These are phyloP conservation scores for Leccinellum rugosiceps DNA, from an alignment of 768 basidiomycete species.

Conservation along the genomic window DNA sequence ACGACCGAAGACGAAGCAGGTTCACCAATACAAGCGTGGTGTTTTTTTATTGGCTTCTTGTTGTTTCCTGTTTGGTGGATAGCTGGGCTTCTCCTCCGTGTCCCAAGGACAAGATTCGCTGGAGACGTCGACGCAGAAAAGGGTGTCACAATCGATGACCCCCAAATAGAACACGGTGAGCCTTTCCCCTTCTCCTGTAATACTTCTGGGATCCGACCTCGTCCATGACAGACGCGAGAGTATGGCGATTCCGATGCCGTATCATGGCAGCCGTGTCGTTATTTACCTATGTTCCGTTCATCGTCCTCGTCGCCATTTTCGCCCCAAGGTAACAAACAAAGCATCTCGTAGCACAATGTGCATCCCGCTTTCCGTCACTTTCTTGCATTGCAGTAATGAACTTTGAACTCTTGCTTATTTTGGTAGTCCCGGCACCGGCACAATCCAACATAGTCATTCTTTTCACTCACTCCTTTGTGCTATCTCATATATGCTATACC, in stretches of 20 bases:
- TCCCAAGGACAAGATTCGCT: slow-evolving; percentile 61
- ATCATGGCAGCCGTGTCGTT: slow-evolving; percentile 65
- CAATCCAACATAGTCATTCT: slow-evolving; percentile 11
- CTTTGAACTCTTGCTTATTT: slow-evolving; percentile 13
- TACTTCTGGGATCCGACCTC: slow-evolving; percentile 1
- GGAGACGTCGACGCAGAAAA: slow-evolving; percentile 60
- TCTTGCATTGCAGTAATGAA: slow-evolving; percentile 26
- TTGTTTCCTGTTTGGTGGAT: slow-evolving; percentile 64
- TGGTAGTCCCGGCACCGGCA: slow-evolving; percentile 8
- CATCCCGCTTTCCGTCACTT: slow-evolving; percentile 10
- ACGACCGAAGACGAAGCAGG: slow-evolving; percentile 50
- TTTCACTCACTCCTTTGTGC: slow-evolving; percentile 22
- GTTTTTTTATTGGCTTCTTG: slow-evolving; percentile 72
- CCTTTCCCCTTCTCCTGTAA: slow-evolving; percentile 4
- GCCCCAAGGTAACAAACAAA: slow-evolving; percentile 33
- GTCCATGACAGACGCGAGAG: slow-evolving; percentile 53
- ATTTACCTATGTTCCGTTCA: slow-evolving; percentile 76
- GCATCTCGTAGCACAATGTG: slow-evolving; percentile 8
- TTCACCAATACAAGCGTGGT: slow-evolving; percentile 67
- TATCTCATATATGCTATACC: slow-evolving; percentile 32
- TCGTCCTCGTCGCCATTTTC: slow-evolving; percentile 69
- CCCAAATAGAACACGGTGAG: slow-evolving; percentile 75
- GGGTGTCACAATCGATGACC: slow-evolving; percentile 71
- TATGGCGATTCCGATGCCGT: slow-evolving; percentile 75
- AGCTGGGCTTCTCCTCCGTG: slow-evolving; percentile 47